Percentiles rank a stretch among this genome's conserved stretches.
These are phyloP conservation scores for Cronartium quercuum DNA, from an alignment of 1,284 basidiomycete species.

Conservation along the genomic window DNA sequence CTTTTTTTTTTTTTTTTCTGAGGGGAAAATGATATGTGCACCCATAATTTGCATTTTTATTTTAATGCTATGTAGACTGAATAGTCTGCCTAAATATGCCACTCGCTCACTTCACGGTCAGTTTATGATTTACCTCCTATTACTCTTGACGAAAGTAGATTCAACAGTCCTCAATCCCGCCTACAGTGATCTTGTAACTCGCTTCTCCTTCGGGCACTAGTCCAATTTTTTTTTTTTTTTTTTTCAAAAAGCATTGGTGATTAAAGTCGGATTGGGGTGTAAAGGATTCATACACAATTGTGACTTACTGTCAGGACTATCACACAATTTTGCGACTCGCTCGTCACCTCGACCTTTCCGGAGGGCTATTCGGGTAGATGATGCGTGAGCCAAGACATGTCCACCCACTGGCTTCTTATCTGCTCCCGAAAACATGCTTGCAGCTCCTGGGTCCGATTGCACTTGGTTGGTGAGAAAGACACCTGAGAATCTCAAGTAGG, in stretches of 20 bases:
- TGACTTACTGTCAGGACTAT: slow-evolving; percentile 75
- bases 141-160: background rate
- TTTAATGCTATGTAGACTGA: no score
- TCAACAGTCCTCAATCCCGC: slow-evolving; percentile 41
- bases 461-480: slow-evolving; percentile 80
- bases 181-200: slow-evolving; percentile 40
- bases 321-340: slow-evolving; percentile 87
- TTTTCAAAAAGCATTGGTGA: background rate
- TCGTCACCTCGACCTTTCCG: slow-evolving; percentile 91
- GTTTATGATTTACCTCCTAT: no score
- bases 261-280: background rate
- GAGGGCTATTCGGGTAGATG: slow-evolving; percentile 72
- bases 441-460: slow-evolving; percentile 81
- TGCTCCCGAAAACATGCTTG: slow-evolving; percentile 86
- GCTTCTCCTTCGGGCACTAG: slow-evolving; percentile 40
- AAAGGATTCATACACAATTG: background rate
- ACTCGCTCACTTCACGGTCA: no score
- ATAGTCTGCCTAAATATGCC: no score
- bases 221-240: no score
- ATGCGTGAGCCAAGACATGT: slow-evolving; percentile 78
- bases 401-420: slow-evolving; percentile 55
- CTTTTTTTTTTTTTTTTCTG: no score
- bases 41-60: no score
- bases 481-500: slow-evolving; percentile 55
- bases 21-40: no score